These are phyloP conservation scores for Celoporthe dispersa DNA, from an alignment of 2,329 filamentous ascomycete species.

Conservation along the genomic window DNA sequence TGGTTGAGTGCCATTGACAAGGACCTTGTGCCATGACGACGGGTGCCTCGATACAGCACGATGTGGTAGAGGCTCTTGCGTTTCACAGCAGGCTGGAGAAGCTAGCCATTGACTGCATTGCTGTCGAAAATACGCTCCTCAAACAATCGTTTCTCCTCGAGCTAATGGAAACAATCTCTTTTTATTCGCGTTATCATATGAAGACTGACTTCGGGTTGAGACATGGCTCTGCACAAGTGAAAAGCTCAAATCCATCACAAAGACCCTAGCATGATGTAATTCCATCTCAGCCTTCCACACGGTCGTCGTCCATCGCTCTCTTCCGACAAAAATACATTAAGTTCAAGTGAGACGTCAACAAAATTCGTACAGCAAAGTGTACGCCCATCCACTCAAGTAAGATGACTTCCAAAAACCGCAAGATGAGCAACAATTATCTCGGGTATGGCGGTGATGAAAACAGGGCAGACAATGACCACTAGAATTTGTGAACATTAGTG, in stretches of 20 bases:
- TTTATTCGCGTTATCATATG: slow-evolving; percentile 2
- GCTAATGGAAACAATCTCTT: not conserved
- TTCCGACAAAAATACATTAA: slow-evolving; percentile 22
- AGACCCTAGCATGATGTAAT: slow-evolving; percentile 8
- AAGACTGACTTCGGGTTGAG: not conserved
- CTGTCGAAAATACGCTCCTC: too few relatives aligned
- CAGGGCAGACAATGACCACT: slow-evolving; percentile 2
- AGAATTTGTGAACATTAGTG: slow-evolving; percentile 8
- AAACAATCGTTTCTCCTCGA: not conserved
- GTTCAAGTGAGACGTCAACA: slow-evolving; percentile 19
- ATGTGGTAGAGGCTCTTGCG: not conserved
- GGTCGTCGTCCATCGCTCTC: slow-evolving; percentile 8
- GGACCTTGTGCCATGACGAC: not conserved
- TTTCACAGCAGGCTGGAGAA: too few relatives aligned
- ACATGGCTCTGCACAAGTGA: not conserved
- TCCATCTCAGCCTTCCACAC: not conserved
- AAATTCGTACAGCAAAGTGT: slow-evolving; percentile 21
- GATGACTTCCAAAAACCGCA: slow-evolving; percentile 28
- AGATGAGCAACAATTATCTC: slow-evolving; percentile 27
- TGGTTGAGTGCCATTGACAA: not conserved
- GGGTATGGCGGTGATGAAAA: slow-evolving; percentile 19
- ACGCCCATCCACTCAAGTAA: slow-evolving; percentile 21
- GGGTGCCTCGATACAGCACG: not conserved
- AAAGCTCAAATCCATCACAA: not conserved
- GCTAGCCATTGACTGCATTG: not conserved